Evolutionary conservation across 306 rosid genomes (phyloP).

Genomic region (Canavalia ensiformis): DNA sequence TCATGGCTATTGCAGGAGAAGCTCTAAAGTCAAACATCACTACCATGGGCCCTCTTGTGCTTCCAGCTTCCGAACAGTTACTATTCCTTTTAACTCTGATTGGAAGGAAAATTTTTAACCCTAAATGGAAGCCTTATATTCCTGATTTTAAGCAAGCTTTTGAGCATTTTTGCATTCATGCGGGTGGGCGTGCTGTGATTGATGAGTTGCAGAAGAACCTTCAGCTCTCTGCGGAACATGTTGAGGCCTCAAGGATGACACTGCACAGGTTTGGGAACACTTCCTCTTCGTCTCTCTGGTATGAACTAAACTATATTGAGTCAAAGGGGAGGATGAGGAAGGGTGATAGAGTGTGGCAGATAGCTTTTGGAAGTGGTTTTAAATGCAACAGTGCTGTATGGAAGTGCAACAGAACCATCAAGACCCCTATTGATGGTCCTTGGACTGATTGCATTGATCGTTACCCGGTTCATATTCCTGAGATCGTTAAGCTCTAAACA

Average conservation of each 20-base stretch:
- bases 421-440: slow-evolving; percentile 69
- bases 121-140: slow-evolving; percentile 95
- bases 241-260: slow-evolving; percentile 96
- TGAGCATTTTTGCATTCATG: slow-evolving; percentile 97
- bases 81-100: slow-evolving; percentile 78
- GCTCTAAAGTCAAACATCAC: slow-evolving; percentile 93
- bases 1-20: slow-evolving; percentile 98
- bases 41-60: slow-evolving; percentile 92
- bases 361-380: slow-evolving; percentile 93
- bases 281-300: slow-evolving; percentile 96
- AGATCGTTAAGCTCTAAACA: slow-evolving; percentile 77
- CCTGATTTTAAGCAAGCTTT: slow-evolving; percentile 95
- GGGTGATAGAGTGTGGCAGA: slow-evolving; percentile 94
- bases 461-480: slow-evolving; percentile 94
- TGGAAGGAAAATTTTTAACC: slow-evolving; percentile 82
- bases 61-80: slow-evolving; percentile 94
- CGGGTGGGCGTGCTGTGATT: slow-evolving; percentile 93
- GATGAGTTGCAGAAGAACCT: slow-evolving; percentile 95
- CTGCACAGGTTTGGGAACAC: slow-evolving; percentile 93
- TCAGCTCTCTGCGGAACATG: slow-evolving; percentile 87
- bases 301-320: slow-evolving; percentile 81
- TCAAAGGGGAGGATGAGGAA: slow-evolving; percentile 91
- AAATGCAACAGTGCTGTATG: slow-evolving; percentile 97
- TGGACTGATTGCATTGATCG: slow-evolving; percentile 89
- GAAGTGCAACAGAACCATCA: slow-evolving; percentile 80